Percentiles rank a stretch among this genome's conserved stretches.
Conservation (phyloP, 768 basidiomycete genomes). For the Scleroderma citrinum region DNA sequence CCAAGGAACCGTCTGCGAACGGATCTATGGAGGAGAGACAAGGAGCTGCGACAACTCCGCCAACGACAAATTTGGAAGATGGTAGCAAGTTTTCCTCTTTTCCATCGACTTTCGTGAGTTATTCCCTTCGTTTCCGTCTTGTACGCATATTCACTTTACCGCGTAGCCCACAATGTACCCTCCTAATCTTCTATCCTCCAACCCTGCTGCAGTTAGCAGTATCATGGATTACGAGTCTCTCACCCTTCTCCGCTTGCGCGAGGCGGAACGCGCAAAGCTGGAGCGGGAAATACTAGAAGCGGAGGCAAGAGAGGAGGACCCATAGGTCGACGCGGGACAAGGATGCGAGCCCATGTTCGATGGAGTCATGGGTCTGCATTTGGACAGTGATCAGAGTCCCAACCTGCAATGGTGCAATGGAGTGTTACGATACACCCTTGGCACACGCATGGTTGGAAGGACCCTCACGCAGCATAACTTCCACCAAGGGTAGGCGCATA, state of each 20-base stretch:
- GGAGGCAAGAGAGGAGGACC: conserved; percentile 38
- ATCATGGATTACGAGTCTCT: conserved; percentile 73
- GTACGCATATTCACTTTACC: background rate
- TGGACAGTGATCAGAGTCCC: too few species aligned
- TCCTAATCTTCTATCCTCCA: conserved; percentile 10
- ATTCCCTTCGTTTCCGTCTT: conserved; percentile 25
- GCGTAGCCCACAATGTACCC: conserved; percentile 16
- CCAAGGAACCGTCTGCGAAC: conserved; percentile 22
- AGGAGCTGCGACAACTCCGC: conserved; percentile 3
- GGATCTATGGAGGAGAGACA: background rate
- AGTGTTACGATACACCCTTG: too few species aligned
- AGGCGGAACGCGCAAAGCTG: conserved; percentile 72
- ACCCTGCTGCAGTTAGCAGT: conserved; percentile 22
- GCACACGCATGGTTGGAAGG: too few species aligned
- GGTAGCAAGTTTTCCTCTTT: conserved; percentile 55
- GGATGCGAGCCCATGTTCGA: too few species aligned
- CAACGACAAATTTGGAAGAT: background rate
- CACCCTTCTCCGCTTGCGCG: conserved; percentile 73
- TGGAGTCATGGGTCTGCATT: too few species aligned
- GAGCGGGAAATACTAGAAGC: conserved; percentile 73
- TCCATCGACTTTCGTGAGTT: conserved; percentile 38
- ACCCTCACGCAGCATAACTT: too few species aligned
- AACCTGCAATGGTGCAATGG: too few species aligned
- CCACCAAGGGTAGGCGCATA: too few species aligned
- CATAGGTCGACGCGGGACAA: background rate